phyloP scores from a whole-genome alignment of 371 early-diverging fungal species.

The Ordospora colligata region DNA sequence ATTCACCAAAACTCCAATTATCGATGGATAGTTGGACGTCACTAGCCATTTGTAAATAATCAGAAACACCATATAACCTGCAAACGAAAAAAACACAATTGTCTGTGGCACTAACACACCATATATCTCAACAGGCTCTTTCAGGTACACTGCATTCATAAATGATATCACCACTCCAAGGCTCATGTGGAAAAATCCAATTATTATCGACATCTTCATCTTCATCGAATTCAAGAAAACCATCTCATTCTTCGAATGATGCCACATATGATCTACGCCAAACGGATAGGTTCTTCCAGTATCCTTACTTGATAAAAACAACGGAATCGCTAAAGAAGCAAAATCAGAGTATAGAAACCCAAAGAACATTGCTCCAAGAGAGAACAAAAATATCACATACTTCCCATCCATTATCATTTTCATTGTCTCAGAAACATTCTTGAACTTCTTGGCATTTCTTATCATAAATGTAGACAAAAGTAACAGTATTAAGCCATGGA shows the following conservation, averaged over 20 bases:
- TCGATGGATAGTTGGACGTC: conserved; percentile 75
- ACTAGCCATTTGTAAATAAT: conserved; percentile 93
- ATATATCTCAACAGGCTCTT: conserved; percentile 70
- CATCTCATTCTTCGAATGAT: conserved; percentile 72
- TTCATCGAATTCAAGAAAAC: conserved; percentile 95
- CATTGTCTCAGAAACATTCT: conserved; percentile 68
- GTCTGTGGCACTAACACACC: conserved; percentile 84
- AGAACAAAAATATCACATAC: conserved; percentile 90
- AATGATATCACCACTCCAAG: conserved; percentile 80
- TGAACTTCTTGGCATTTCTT: conserved; percentile 64
- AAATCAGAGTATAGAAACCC: conserved; percentile 95
- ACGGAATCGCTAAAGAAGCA: conserved; percentile 71
- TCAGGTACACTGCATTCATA: conserved; percentile 78
- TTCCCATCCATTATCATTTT: conserved; percentile 82
- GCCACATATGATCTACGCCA: conserved; percentile 77
- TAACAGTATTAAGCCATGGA: conserved; percentile 76
- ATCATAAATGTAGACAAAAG: conserved; percentile 73
- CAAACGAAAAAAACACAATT: conserved; percentile 76
- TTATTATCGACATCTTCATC: conserved; percentile 93
- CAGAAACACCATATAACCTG: conserved; percentile 82
- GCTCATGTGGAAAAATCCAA: conserved; percentile 93
- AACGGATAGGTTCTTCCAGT: conserved; percentile 61
- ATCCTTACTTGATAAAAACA: conserved; percentile 70
- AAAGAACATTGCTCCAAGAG: conserved; percentile 83
- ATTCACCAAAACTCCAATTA: conserved; percentile 90